Evolutionary conservation across 1,284 basidiomycete species (phyloP).

Genomic region (Vanrija pseudolonga): DNA sequence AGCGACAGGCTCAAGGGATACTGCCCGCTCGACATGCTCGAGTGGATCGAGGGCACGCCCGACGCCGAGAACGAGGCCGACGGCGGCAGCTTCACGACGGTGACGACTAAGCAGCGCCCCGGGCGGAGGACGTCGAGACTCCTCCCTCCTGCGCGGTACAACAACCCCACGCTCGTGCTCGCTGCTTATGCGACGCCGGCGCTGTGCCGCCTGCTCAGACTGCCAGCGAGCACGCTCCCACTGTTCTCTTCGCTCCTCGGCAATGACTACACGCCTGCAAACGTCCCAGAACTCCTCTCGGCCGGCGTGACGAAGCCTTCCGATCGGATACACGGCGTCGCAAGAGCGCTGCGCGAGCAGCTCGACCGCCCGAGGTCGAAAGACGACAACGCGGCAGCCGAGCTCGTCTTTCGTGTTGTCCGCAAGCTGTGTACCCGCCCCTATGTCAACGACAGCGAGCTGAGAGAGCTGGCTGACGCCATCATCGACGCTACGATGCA

Average conservation of each 20-base stretch:
- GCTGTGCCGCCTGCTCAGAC: conserved; percentile 63
- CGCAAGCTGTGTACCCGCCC: conserved; percentile 31
- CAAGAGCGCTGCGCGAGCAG: conserved; percentile 43
- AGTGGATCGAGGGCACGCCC: conserved; percentile 56
- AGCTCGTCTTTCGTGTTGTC: conserved; percentile 39
- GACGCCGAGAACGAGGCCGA: conserved; percentile 12
- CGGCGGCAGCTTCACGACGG: conserved; percentile 8
- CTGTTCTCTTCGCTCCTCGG: conserved; percentile 80
- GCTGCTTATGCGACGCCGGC: conserved; percentile 61
- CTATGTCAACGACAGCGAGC: conserved; percentile 24
- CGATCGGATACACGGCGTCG: conserved; percentile 45
- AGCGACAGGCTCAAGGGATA: conserved; percentile 56
- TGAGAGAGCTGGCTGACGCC: conserved; percentile 27
- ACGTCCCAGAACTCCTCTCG: conserved; percentile 40
- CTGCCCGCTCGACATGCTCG: conserved; percentile 72
- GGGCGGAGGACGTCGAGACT: conserved; percentile 53
- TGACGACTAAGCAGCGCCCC: neutral
- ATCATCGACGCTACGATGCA: conserved; percentile 48
- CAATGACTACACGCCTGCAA: conserved; percentile 69
- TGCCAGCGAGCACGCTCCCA: conserved; percentile 70
- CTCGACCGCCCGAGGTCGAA: conserved; percentile 18
- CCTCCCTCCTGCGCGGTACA: conserved; percentile 56
- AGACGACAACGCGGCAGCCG: conserved; percentile 39
- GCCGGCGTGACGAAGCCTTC: conserved; percentile 19
- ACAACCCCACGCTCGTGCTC: conserved; percentile 48